Conservation (phyloP, 2,329 filamentous ascomycete genomes). For the Thelonectria blattea region DNA sequence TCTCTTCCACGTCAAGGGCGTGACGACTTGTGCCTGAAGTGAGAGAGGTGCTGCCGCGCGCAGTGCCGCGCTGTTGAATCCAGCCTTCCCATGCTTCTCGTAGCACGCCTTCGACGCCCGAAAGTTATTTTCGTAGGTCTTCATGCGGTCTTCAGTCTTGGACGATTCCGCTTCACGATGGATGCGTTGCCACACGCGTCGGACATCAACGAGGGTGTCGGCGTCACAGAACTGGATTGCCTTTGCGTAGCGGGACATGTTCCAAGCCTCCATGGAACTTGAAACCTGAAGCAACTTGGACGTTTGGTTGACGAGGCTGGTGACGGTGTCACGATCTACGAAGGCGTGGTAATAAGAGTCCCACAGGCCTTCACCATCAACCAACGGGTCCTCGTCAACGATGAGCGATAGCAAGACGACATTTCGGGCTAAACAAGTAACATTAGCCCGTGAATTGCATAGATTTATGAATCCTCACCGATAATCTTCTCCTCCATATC, state of each 20-base stretch:
- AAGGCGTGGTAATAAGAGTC: slow-evolving; percentile 62
- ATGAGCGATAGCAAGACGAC: slow-evolving; percentile 58
- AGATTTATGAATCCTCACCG: slow-evolving; percentile 44
- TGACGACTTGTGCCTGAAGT: slow-evolving; percentile 31
- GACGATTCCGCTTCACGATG: slow-evolving; percentile 26
- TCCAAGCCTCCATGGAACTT: slow-evolving; percentile 51
- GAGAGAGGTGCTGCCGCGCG: slow-evolving; percentile 49
- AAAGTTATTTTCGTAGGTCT: slow-evolving; percentile 27
- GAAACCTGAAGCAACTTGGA: slow-evolving; percentile 51
- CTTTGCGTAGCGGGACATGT: slow-evolving; percentile 49
- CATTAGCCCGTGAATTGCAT: neutral
- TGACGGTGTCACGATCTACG: slow-evolving; percentile 47
- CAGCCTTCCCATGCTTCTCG: slow-evolving; percentile 26
- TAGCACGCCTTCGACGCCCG: slow-evolving; percentile 26
- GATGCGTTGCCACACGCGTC: slow-evolving; percentile 45
- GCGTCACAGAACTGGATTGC: slow-evolving; percentile 56
- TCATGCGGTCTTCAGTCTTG: slow-evolving; percentile 12
- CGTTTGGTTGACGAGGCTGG: slow-evolving; percentile 49
- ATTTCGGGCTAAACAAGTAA: slow-evolving; percentile 55
- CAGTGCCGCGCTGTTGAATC: slow-evolving; percentile 37
- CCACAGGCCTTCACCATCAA: slow-evolving; percentile 49
- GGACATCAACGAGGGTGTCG: slow-evolving; percentile 50
- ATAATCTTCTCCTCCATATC: slow-evolving; percentile 57
- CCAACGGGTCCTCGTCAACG: slow-evolving; percentile 45
- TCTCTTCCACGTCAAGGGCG: slow-evolving; percentile 33